Evolutionary conservation across 23 red algal species (phyloP).

Genomic region (Chondrus crispus): DNA sequence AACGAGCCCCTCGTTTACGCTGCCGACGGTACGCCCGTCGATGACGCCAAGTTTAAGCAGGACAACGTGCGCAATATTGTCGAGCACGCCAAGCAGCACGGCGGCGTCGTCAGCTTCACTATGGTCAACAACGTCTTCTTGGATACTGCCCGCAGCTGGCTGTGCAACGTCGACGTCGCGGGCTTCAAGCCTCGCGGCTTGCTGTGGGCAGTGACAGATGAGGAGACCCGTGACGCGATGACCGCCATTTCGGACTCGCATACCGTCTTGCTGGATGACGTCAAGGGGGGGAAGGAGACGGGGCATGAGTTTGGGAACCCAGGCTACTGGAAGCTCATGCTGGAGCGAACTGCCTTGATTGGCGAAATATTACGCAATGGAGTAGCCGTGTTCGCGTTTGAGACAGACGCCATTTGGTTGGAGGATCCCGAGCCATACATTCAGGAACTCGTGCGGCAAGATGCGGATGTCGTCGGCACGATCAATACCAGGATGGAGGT

Average conservation of each 20-base stretch:
- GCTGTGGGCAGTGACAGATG: constrained; percentile 57
- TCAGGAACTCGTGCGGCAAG: constrained; percentile 15
- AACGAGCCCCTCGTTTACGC: neutral
- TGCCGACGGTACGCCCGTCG: neutral
- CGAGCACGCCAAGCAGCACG: neutral
- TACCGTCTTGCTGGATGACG: constrained; percentile 36
- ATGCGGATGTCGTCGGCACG: constrained; percentile 61
- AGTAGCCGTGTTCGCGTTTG: constrained; percentile 60
- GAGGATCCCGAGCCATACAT: constrained; percentile 63
- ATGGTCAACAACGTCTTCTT: constrained; percentile 67
- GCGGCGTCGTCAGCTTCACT: constrained; percentile 57
- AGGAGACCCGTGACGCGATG: constrained; percentile 18
- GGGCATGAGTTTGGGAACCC: constrained; percentile 72
- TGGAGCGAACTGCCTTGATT: constrained; percentile 57
- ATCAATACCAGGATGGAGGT: constrained; percentile 63
- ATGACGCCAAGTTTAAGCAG: neutral
- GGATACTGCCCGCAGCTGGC: constrained; percentile 31
- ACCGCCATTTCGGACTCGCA: neutral
- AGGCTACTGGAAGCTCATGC: constrained; percentile 72
- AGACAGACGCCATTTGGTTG: constrained; percentile 74
- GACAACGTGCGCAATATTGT: neutral
- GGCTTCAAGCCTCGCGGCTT: constrained; percentile 37
- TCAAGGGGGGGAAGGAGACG: constrained; percentile 50
- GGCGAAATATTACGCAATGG: constrained; percentile 33
- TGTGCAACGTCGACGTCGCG: constrained; percentile 68